Base-by-base conservation (phyloP, 2,329 filamentous ascomycete genomes). In the Chaetomium globosum region DNA sequence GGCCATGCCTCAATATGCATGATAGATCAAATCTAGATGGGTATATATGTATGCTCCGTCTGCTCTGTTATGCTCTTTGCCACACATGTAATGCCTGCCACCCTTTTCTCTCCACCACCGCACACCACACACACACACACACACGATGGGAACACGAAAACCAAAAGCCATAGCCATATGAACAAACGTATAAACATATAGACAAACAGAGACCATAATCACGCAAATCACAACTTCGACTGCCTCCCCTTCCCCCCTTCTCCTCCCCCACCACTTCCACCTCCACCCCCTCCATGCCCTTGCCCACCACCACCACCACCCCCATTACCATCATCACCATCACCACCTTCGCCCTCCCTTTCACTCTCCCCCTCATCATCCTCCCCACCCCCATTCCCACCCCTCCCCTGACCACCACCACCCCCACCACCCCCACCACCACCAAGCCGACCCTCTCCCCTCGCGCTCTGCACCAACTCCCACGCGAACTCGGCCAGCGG, bases 401-500 rank as follows among this genome's bases (percentile, higher is more conserved):
- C 51, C 8, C 16, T n/a, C 23, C 21, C n/a, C n/a, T 39, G 30
- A n/a, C 52, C 54, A 19, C 7, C 31, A 16, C 28, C 46, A 16
- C 23, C 7, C 21, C 21, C n/a, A 30, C 30, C 49, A 19, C 19
- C 51, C 19, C 33, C 9, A 26, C 7, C 4, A 10, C 13, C 31
- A 10, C 36, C 26, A 36, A 12, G n/a, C 26, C 52, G 53, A 48
- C 54, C 33, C 33, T 10, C 12, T 9, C 33, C 33, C 33, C 52
- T 19, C 60, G 78, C 77, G 67, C 74, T 77, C 76, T 81, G 82
- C 65, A 93, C 88, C 71, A 92, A 78, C 65, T 83, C 81, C 92
- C 93, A 97, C 6, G 92, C 91, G 72, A 90, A 82, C 77, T 92
- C 83, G 0, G 89, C 93, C 80, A 94, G 86, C 26, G 90, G 88